Evolutionary conservation across 1,284 basidiomycete genomes (phyloP), one percentile per base, ranked within the genome.

Genomic region (Somion occarium): DNA sequence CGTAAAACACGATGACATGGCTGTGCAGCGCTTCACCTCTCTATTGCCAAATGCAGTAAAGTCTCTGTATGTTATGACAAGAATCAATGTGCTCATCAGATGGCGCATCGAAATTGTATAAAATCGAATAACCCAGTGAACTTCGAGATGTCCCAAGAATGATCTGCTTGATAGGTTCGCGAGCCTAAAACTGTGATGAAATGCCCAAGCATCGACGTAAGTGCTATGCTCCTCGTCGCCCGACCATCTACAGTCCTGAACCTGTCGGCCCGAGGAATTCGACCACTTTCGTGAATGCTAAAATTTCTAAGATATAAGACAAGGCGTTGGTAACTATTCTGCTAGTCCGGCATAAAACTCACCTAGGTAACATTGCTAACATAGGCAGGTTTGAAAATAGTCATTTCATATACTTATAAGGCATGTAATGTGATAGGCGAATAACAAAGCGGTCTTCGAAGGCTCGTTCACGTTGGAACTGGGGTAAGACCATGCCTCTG

Each of bases 311-410:
- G 42, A 97, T 76, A n/a, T n/a, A n/a, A n/a, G n/a, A n/a, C n/a
- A n/a, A 37, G n/a, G n/a, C 9, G 18, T 30, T 23, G 25, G 26
- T 13, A 42, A 37, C 9, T 37, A 37, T 37, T 37, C 9, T 37
- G 34, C 18, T 1, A 49, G 24, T 27, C 3, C n/a, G 12, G 42
- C 25, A 64, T 73, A 60, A 52, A 83, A 84, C 73, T 79, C 53
- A 89, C 69, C 49, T 83, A 87, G 11, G 86, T 85, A 42, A 73
- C 66, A 68, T 90, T 91, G 71, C 86, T 93, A 34, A 84, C 82
- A 68, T 91, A 97, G 34, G 97, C 93, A 43, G 97, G 77, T 65
- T 98, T 98, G 76, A 97, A 97, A 12, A 97, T 91, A 60, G 88
- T 92, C 0, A 82, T 90, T 58, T 83, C 76, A 73, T 94, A 98